Conservation (phyloP, 2,329 filamentous ascomycete species). For the Mycosphaerella arachidis region DNA sequence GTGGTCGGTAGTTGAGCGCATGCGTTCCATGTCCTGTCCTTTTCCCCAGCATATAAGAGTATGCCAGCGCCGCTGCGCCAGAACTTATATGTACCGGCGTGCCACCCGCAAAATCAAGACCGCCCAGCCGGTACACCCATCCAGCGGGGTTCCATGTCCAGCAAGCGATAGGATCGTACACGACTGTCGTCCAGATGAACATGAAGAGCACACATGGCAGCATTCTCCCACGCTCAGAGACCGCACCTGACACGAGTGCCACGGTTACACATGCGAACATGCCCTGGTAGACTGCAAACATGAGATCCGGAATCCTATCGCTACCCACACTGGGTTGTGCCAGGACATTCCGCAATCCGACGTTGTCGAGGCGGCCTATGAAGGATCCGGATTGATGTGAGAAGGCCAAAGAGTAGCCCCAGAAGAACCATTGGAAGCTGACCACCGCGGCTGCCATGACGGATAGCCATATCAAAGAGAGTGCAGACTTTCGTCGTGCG, state of each 20-base stretch:
- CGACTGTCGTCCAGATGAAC: conserved; percentile 84
- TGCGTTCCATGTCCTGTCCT: conserved; percentile 78
- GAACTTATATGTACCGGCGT: conserved; percentile 90
- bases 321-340: conserved; percentile 71
- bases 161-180: conserved; percentile 90
- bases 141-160: conserved; percentile 88
- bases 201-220: conserved; percentile 86
- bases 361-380: conserved; percentile 74
- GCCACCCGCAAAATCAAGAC: conserved; percentile 82
- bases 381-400: conserved; percentile 71
- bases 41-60: conserved; percentile 88
- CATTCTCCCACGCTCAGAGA: conserved; percentile 83
- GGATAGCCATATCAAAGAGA: conserved; percentile 80
- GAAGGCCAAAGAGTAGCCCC: conserved; percentile 81
- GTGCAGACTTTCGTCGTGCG: conserved; percentile 79
- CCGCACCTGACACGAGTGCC: conserved; percentile 76
- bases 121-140: conserved; percentile 75
- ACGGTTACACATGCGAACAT: conserved; percentile 88
- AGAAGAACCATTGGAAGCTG: conserved; percentile 93
- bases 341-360: conserved; percentile 73
- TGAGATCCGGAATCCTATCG: conserved; percentile 68
- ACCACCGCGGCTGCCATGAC: conserved; percentile 76
- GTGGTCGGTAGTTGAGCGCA: conserved; percentile 84
- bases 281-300: conserved; percentile 82
- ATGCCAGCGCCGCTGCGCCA: conserved; percentile 77